A percentile compares a stretch with the other conserved stretches of the same genome.
These are phyloP conservation scores for Aspergillus sp. DNA, from an alignment of 2,329 filamentous ascomycete species.

Conservation along the genomic window DNA sequence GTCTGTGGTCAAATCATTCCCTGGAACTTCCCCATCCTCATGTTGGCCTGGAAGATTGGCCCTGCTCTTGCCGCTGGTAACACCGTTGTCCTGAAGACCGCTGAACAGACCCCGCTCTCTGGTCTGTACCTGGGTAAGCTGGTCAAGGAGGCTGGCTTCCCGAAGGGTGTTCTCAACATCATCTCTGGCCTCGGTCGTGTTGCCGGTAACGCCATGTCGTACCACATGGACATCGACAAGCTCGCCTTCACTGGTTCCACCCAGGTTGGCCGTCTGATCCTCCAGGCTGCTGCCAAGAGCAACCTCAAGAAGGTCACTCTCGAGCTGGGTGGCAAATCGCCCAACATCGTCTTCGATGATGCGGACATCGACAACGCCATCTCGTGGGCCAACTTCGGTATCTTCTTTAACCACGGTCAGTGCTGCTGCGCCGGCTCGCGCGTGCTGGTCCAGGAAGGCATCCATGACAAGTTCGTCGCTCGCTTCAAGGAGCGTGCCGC, in stretches of 20 bases:
- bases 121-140: slow-evolving; percentile 52
- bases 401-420: slow-evolving; percentile 22
- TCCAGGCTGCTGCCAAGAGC: slow-evolving; percentile 54
- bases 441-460: slow-evolving; percentile 17
- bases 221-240: slow-evolving; percentile 59
- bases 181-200: slow-evolving; percentile 68
- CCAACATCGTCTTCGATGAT: slow-evolving; percentile 20
- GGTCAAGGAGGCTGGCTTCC: slow-evolving; percentile 53
- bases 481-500: slow-evolving; percentile 68
- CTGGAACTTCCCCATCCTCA: slow-evolving; percentile 80
- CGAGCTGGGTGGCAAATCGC: slow-evolving; percentile 20
- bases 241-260: slow-evolving; percentile 57
- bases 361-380: slow-evolving; percentile 21
- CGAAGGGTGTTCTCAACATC: slow-evolving; percentile 53
- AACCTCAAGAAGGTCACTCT: slow-evolving; percentile 60
- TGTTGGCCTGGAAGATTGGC: slow-evolving; percentile 81
- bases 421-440: slow-evolving; percentile 20
- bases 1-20: slow-evolving; percentile 85
- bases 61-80: slow-evolving; percentile 57
- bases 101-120: slow-evolving; percentile 59
- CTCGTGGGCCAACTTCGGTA: slow-evolving; percentile 19
- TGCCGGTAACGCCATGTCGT: slow-evolving; percentile 60
- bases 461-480: slow-evolving; percentile 50
- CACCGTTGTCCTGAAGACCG: slow-evolving; percentile 55
- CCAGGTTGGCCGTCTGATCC: slow-evolving; percentile 51